phyloP scores from a whole-genome alignment of 495 filamentous ascomycete species.

The Neurospora discreta region DNA sequence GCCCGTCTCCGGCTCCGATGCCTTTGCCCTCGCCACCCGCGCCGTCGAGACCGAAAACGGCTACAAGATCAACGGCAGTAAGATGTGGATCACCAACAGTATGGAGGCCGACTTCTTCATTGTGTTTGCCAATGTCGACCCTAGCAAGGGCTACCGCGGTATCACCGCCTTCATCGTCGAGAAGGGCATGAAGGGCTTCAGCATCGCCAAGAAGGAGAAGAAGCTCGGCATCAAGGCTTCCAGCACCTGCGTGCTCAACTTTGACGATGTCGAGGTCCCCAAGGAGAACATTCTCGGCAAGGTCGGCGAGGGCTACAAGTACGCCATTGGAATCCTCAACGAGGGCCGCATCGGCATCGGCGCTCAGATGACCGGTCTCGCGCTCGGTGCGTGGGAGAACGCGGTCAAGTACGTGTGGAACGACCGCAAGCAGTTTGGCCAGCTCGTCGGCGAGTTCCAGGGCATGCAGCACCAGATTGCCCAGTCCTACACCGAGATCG shows the following conservation, averaged over 20 bases:
- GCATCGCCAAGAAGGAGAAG: constrained; percentile 98
- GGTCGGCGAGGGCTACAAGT: constrained; percentile 92
- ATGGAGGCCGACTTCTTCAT: constrained; percentile 93
- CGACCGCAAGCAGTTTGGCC: constrained; percentile 93
- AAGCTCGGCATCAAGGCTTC: constrained; percentile 94
- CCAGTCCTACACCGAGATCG: constrained; percentile 88
- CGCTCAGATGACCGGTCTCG: constrained; percentile 96
- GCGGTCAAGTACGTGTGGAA: constrained; percentile 85
- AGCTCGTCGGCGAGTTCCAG: constrained; percentile 89
- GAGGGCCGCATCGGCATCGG: constrained; percentile 97
- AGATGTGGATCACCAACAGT: constrained; percentile 99
- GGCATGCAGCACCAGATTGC: constrained; percentile 99
- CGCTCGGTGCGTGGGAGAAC: constrained; percentile 91
- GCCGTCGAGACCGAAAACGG: constrained; percentile 64
- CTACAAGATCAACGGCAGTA: constrained; percentile 78
- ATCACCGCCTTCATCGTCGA: constrained; percentile 96
- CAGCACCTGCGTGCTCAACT: constrained; percentile 93
- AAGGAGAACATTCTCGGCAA: constrained; percentile 79
- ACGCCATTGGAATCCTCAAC: constrained; percentile 91
- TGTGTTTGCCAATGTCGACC: constrained; percentile 92
- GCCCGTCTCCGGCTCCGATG: constrained; percentile 86
- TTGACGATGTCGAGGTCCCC: constrained; percentile 88
- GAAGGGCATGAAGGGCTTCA: constrained; percentile 80
- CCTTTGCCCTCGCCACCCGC: constrained; percentile 86
- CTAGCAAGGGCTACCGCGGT: constrained; percentile 80